Conservation (phyloP, 345 rosid species). For the Zanthoxylum bungeanum region DNA sequence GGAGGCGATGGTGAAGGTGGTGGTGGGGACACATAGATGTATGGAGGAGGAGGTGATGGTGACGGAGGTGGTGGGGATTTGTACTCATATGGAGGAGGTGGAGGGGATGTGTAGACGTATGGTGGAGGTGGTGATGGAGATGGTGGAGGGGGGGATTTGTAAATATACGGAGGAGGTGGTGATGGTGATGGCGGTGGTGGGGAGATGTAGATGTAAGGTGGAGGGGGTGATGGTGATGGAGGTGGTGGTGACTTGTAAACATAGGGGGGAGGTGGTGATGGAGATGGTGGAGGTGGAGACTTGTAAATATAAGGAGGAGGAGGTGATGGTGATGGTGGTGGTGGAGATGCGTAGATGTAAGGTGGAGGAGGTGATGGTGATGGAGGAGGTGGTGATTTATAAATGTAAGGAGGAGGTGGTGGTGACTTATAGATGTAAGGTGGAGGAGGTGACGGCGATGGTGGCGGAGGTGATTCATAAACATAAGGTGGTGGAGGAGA, state of each 20-base stretch:
- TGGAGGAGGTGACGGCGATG: not conserved
- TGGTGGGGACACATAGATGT: not conserved
- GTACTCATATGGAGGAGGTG: not conserved
- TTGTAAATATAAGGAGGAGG: too few species aligned
- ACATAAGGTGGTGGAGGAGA: not conserved
- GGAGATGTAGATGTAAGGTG: not conserved
- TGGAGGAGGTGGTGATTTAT: not conserved
- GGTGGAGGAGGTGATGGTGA: not conserved
- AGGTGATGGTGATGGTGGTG: not conserved
- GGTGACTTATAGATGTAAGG: not conserved
- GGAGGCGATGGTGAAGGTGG: not conserved
- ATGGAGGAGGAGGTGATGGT: not conserved
- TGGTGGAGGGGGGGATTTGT: constrained; percentile 4
- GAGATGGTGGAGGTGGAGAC: too few species aligned
- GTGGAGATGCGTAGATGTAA: not conserved
- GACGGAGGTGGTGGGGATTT: not conserved
- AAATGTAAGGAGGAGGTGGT: not conserved
- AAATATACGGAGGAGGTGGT: not conserved
- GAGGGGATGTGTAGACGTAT: not conserved
- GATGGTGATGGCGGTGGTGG: not conserved
- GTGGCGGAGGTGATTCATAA: not conserved
- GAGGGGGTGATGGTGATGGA: not conserved
- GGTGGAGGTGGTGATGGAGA: constrained; percentile 1
- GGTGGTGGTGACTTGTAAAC: not conserved
- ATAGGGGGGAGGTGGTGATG: too few species aligned